phyloP scores from a whole-genome alignment of 371 early-diverging fungal genomes.

The Circinella umbellata region DNA sequence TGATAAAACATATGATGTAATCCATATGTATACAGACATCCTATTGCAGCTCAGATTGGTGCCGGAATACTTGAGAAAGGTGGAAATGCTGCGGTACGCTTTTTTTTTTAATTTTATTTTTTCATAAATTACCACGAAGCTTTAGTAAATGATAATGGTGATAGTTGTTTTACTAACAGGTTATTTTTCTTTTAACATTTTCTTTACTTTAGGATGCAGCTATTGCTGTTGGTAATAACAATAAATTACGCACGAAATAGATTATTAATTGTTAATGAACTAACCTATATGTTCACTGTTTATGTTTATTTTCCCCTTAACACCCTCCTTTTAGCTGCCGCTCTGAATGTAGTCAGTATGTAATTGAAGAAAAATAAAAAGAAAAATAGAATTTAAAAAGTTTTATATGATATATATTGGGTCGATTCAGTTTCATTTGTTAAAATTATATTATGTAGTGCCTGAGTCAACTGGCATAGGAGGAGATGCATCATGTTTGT shows the following conservation, averaged over 20 bases:
- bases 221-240: constrained; percentile 63
- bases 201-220: constrained; percentile 73
- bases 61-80: constrained; percentile 76
- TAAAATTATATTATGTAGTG: constrained; percentile 42
- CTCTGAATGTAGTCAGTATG: constrained; percentile 57
- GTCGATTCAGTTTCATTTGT: too few species aligned
- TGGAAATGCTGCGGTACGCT: constrained; percentile 87
- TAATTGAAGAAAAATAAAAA: too few species aligned
- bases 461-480: constrained; percentile 91
- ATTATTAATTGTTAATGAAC: constrained; percentile 2
- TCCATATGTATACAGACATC: constrained; percentile 59
- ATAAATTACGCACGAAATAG: not conserved
- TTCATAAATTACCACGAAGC: too few species aligned
- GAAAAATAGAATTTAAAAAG: too few species aligned
- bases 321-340: constrained; percentile 50
- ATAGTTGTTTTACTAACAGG: too few species aligned
- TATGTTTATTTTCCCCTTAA: too few species aligned
- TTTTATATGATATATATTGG: not conserved
- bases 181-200: not conserved
- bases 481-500: constrained; percentile 90
- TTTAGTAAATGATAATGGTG: too few species aligned
- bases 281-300: too few species aligned
- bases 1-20: not conserved
- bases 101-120: not conserved
- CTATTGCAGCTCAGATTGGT: constrained; percentile 84